phyloP scores from a whole-genome alignment of 768 basidiomycete species.

The Mycena leptocephala region DNA sequence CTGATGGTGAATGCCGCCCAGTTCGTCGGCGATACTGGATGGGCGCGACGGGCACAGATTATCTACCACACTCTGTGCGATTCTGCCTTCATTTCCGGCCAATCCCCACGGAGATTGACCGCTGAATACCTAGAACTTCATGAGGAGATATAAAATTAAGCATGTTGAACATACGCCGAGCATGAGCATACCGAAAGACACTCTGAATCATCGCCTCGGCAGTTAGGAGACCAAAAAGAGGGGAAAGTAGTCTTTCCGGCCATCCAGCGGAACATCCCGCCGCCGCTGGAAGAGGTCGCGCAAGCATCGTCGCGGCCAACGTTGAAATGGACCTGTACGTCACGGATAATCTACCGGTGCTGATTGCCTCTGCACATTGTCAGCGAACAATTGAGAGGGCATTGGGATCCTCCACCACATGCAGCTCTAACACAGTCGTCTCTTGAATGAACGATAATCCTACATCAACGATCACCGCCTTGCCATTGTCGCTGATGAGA shows the following conservation, averaged over 20 bases:
- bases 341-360: neutral
- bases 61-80: neutral
- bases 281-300: constrained; percentile 25
- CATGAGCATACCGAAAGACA: constrained; percentile 49
- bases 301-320: neutral
- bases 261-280: constrained; percentile 49
- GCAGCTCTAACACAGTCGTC: neutral
- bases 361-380: neutral
- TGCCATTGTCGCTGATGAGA: constrained; percentile 10
- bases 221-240: constrained; percentile 11
- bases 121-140: constrained; percentile 3
- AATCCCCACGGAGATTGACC: neutral
- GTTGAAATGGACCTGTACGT: neutral
- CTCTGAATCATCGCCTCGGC: constrained; percentile 42
- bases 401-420: neutral
- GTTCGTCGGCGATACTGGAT: neutral
- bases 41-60: neutral
- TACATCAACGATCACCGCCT: constrained; percentile 13
- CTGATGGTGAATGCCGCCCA: neutral
- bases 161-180: neutral
- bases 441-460: constrained; percentile 17
- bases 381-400: neutral
- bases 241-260: constrained; percentile 44
- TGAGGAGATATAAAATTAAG: no score
- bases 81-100: neutral